These are phyloP conservation scores for Neocucurbitaria cava DNA, from an alignment of 2,329 filamentous ascomycete genomes.

Conservation along the genomic window DNA sequence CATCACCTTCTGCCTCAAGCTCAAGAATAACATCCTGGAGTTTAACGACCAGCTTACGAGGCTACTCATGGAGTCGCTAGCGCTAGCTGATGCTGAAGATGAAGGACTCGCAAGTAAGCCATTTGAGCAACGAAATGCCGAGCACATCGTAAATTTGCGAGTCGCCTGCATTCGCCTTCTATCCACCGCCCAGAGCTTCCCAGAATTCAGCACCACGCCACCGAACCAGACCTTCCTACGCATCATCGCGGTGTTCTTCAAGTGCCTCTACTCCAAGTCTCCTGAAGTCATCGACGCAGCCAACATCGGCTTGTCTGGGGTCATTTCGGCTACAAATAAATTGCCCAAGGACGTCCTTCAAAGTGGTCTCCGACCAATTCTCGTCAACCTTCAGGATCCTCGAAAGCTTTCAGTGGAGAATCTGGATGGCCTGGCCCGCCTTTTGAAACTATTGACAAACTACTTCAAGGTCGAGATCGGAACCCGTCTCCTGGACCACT, in stretches of 20 bases:
- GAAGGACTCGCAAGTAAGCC: conserved; percentile 86
- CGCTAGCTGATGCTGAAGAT: conserved; percentile 91
- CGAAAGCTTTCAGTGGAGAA: conserved; percentile 88
- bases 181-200: conserved; percentile 90
- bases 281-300: conserved; percentile 92
- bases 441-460: conserved; percentile 90
- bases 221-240: conserved; percentile 66
- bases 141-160: conserved; percentile 87
- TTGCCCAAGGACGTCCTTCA: conserved; percentile 95
- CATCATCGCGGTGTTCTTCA: conserved; percentile 97
- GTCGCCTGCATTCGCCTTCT: conserved; percentile 93
- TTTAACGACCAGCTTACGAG: conserved; percentile 93
- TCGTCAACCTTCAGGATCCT: conserved; percentile 94
- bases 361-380: conserved; percentile 89
- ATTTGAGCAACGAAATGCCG: conserved; percentile 91
- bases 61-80: conserved; percentile 90
- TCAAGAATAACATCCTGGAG: conserved; percentile 86
- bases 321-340: conserved; percentile 87
- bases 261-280: conserved; percentile 92
- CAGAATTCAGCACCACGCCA: conserved; percentile 82
- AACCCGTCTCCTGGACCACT: conserved; percentile 87
- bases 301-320: conserved; percentile 86
- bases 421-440: conserved; percentile 85
- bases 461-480: conserved; percentile 99
- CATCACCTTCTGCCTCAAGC: conserved; percentile 89